phyloP scores from a whole-genome alignment of 352 stramenopile genomes.

The Phytopythium ostracodes region DNA sequence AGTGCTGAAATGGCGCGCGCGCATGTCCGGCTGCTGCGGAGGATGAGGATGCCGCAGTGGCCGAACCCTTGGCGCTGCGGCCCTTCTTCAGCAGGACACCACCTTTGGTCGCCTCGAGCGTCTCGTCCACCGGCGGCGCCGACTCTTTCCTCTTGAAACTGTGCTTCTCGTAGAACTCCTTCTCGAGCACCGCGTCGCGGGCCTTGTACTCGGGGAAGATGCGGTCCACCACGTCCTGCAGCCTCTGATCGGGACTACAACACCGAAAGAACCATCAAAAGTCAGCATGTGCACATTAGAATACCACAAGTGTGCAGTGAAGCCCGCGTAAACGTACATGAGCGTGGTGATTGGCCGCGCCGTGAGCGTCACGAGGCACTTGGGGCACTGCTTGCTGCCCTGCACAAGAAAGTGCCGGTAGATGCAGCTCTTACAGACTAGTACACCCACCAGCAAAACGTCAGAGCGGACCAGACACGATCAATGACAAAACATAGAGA shows the following conservation, averaged over 20 bases:
- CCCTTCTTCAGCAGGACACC: background rate
- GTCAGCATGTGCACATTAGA: background rate
- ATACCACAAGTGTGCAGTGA: background rate
- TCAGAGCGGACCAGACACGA: background rate
- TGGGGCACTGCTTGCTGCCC: slow-evolving; percentile 48
- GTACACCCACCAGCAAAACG: background rate
- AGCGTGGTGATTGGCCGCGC: slow-evolving; percentile 54
- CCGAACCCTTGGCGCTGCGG: background rate
- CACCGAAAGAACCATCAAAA: background rate
- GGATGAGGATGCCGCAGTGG: slow-evolving; percentile 3
- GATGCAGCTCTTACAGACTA: slow-evolving; percentile 88
- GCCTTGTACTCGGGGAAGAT: slow-evolving; percentile 69
- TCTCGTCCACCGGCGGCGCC: background rate
- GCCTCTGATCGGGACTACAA: slow-evolving; percentile 56
- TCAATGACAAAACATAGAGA: background rate
- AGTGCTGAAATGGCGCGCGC: slow-evolving; percentile 11
- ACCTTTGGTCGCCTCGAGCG: background rate
- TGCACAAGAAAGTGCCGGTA: slow-evolving; percentile 72
- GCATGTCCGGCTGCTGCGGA: background rate
- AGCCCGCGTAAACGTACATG: slow-evolving; percentile 28
- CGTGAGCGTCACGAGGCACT: slow-evolving; percentile 53
- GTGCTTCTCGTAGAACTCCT: slow-evolving; percentile 61
- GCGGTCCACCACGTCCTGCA: slow-evolving; percentile 71
- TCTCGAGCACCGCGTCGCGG: slow-evolving; percentile 38
- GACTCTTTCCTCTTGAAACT: slow-evolving; percentile 42